Evolutionary conservation across 2,329 filamentous ascomycete genomes (phyloP), one percentile per base, ranked within the genome.

Genomic region (Phoma sp.): DNA sequence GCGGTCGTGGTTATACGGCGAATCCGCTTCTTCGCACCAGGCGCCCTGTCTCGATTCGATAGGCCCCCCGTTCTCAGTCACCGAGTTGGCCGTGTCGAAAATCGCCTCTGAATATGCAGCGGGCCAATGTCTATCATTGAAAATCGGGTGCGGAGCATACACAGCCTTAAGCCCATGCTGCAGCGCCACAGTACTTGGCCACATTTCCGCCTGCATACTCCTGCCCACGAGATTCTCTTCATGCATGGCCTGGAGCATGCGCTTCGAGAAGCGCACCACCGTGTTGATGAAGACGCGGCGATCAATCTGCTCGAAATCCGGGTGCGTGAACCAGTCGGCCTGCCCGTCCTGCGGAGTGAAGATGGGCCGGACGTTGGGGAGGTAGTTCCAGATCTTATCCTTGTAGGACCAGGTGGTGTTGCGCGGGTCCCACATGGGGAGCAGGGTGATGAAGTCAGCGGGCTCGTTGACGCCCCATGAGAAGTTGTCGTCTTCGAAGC

Each of bases 181-280:
- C 8, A 98, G 82, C 1, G 93, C 90, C 1, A 90, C 87, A 0
- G 90, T 95, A 1, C 89, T 88, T 0, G 93, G 91, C 91, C 91
- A 97, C 93, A 97, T 97, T 75, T 98, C 93, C 0, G 92, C 90
- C 72, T 96, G 96, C 79, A 95, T 96, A 60, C 90, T 90, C 75
- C 96, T 90, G 65, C 92, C 93, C 69, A 89, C 88, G 66, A 90
- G 84, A 27, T 93, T 96, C 78, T 96, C 92, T 50, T 86, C 84
- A 79, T 98, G 93, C 93, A 98, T 98, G 14, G 88, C 88, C 57
- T 87, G 80, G 11, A 98, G 82, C 42, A 97, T 85, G 41, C 86
- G 86, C 43, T 87, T 86, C 10, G 89, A 95, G 77, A 98, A 89
- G 47, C 93, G 86, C 0, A 89, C 89, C 0, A 92, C 88, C 0